These are phyloP conservation scores for Aspergillus tamarii DNA, from an alignment of 2,329 filamentous ascomycete species.

Conservation along the genomic window DNA sequence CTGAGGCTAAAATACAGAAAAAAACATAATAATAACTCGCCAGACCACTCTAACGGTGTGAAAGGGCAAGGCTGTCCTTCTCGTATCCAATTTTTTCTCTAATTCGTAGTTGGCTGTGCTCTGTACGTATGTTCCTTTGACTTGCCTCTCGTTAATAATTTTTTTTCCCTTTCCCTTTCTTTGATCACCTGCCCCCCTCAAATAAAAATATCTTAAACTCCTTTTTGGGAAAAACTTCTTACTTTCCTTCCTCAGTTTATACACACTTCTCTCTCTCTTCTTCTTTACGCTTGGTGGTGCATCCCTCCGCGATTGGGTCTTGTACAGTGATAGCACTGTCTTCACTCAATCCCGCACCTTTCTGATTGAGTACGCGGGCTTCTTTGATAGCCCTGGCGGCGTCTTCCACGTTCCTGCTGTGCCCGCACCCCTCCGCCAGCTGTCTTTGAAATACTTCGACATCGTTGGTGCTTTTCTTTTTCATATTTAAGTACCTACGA, in stretches of 20 bases:
- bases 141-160: neutral
- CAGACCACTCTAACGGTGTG: neutral
- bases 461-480: constrained; percentile 17
- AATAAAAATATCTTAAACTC: constrained; percentile 12
- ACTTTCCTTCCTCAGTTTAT: constrained; percentile 3
- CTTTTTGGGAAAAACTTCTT: constrained; percentile 15
- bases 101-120: neutral
- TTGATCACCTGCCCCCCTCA: constrained; percentile 8
- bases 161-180: constrained; percentile 5
- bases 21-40: neutral
- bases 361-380: constrained; percentile 20
- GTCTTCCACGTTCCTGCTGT: constrained; percentile 28
- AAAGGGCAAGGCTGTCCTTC: neutral
- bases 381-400: constrained; percentile 29
- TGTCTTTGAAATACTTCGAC: constrained; percentile 14
- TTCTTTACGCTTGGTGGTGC: neutral
- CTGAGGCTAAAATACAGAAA: neutral
- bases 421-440: constrained; percentile 19
- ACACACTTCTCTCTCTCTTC: constrained; percentile 7
- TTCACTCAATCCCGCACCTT: constrained; percentile 12
- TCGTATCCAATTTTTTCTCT: constrained; percentile 5
- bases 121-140: constrained; percentile 3
- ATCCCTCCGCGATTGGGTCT: constrained; percentile 1
- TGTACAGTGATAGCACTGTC: constrained; percentile 5
- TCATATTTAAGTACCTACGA: neutral